Evolutionary conservation across 139 green algal genomes (phyloP).

Genomic region (Chlorella sp.): DNA sequence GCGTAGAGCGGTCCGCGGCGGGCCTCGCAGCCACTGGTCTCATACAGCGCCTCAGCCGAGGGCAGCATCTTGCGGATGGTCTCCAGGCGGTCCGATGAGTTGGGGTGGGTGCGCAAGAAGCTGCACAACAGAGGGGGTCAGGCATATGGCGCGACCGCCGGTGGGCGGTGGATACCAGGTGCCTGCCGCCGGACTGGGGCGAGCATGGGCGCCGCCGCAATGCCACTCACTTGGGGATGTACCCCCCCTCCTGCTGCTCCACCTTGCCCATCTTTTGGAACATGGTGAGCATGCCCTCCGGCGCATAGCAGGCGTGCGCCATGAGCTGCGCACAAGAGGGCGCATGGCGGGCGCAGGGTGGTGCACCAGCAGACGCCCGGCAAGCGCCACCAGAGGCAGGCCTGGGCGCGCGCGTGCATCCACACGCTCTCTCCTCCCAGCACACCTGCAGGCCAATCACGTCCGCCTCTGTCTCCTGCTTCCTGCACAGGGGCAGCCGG

Average conservation of each 20-base stretch:
- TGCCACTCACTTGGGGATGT: too few relatives aligned
- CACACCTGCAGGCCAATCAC: constrained; percentile 73
- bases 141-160: too few relatives aligned
- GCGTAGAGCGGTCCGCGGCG: too few relatives aligned
- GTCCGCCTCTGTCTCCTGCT: constrained; percentile 81
- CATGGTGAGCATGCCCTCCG: neutral
- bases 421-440: constrained; percentile 77
- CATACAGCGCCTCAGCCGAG: too few relatives aligned
- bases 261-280: constrained; percentile 37
- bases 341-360: neutral
- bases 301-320: neutral
- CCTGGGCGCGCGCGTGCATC: constrained; percentile 57
- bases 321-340: constrained; percentile 2
- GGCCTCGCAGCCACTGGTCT: too few relatives aligned
- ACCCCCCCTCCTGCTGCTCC: constrained; percentile 21
- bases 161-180: too few relatives aligned
- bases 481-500: constrained; percentile 41
- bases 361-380: neutral
- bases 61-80: constrained; percentile 36
- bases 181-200: too few relatives aligned
- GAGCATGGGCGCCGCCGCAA: too few relatives aligned
- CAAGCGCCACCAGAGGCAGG: constrained; percentile 19
- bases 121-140: too few relatives aligned
- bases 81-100: constrained; percentile 50
- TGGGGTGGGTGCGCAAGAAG: constrained; percentile 81